These are phyloP conservation scores for Earliella scabrosa DNA, from an alignment of 1,284 basidiomycete species.

Conservation along the genomic window DNA sequence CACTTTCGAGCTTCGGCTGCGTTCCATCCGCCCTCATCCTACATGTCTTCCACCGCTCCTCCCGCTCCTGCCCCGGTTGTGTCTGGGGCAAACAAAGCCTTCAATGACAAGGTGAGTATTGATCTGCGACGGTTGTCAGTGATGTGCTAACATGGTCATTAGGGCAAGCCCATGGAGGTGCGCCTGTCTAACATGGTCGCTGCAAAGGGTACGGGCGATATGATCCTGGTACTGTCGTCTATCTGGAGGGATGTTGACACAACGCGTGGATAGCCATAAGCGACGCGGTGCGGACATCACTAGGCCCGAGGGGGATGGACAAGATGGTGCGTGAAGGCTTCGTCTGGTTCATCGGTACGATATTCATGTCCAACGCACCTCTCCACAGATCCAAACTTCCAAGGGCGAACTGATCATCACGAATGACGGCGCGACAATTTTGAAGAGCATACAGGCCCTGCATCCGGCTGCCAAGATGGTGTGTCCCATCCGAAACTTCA, in stretches of 20 bases:
- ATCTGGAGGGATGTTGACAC: slow-evolving; percentile 21
- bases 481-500: slow-evolving; percentile 14
- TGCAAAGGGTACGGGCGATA: slow-evolving; percentile 75
- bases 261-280: slow-evolving; percentile 76
- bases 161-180: slow-evolving; percentile 94
- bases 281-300: slow-evolving; percentile 95
- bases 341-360: background rate
- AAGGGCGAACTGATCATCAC: slow-evolving; percentile 98
- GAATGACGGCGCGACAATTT: slow-evolving; percentile 98
- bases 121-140: too few relatives aligned
- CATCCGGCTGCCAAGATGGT: slow-evolving; percentile 99
- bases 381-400: slow-evolving; percentile 89
- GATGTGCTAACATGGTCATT: slow-evolving; percentile 25
- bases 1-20: slow-evolving; percentile 8
- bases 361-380: slow-evolving; percentile 12
- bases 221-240: background rate
- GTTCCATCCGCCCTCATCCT: slow-evolving; percentile 14
- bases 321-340: slow-evolving; percentile 79
- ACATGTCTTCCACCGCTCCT: slow-evolving; percentile 43
- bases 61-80: slow-evolving; percentile 29
- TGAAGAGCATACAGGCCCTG: slow-evolving; percentile 96
- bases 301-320: slow-evolving; percentile 99
- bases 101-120: slow-evolving; percentile 83
- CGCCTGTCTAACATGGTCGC: slow-evolving; percentile 95
- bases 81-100: slow-evolving; percentile 66